Percentiles rank a stretch among this genome's conserved stretches.
Conservation (phyloP, 257 asterid species). For the Petrea volubilis region DNA sequence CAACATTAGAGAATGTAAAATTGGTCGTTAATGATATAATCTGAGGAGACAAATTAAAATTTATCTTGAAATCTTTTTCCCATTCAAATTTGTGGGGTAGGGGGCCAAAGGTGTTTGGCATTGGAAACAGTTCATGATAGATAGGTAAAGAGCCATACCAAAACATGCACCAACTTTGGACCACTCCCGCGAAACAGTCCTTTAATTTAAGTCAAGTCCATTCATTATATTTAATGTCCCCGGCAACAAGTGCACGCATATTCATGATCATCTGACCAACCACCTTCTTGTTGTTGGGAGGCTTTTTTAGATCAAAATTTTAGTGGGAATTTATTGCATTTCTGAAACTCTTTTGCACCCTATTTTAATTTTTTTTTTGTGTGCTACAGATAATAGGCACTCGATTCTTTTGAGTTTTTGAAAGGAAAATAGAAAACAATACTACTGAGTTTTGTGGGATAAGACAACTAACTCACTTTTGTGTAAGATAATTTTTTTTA, state of each 20-base stretch:
- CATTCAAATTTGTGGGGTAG: neutral
- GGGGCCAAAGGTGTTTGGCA: conserved; percentile 15
- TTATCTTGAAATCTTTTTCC: conserved; percentile 9
- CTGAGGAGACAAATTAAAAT: conserved; percentile 7
- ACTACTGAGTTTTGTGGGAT: too few relatives aligned
- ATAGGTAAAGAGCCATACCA: conserved; percentile 44
- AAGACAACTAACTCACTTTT: too few relatives aligned
- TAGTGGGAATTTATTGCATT: neutral
- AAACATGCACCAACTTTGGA: conserved; percentile 40
- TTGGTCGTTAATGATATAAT: neutral
- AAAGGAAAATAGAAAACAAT: too few relatives aligned
- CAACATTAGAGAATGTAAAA: neutral
- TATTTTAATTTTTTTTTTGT: neutral
- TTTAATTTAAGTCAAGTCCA: conserved; percentile 1
- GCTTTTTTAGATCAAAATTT: neutral
- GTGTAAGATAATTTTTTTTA: too few relatives aligned
- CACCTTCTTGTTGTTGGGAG: neutral
- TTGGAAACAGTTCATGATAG: conserved; percentile 45
- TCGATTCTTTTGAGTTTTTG: too few relatives aligned
- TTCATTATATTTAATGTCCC: conserved; percentile 14
- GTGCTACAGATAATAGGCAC: neutral
- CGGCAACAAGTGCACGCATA: conserved; percentile 15
- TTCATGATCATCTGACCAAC: neutral
- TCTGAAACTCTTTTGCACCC: neutral
- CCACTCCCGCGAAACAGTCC: conserved; percentile 21